Evolutionary conservation across 441 rosid species (phyloP), one percentile per base, ranked within the genome.

Genomic region (Sinapis alba): DNA sequence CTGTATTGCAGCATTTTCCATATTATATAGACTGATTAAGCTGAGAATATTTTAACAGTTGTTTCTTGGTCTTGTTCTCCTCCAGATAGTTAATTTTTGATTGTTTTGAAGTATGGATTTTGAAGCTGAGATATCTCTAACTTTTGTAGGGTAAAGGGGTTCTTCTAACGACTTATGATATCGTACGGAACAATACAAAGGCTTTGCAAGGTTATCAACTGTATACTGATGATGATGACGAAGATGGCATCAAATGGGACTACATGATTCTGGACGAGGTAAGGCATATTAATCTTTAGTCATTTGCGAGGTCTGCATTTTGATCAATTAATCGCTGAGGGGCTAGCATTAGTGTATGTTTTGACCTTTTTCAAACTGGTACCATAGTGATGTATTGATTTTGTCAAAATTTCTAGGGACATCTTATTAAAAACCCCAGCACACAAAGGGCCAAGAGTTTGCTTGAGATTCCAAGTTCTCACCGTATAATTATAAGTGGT

Each of bases 261-360:
- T 95, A 95, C 82, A 89, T 95, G 95, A 89, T 95, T 76, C 97
- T 95, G 21, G 99, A 95, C 61, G 99, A 95, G 99, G 99, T 95
- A 83, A 56, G 58, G 15, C 34, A 23, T 43, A 28, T 30, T 67
- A 21, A 70, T 66, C 19, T 54, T 5, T 24, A 23, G 18, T 65
- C 34, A 64, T 65, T 54, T 71, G 32, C 5, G 59, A 71, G 41
- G 62, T 45, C 59, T 56, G 20, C 11, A 26, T 11, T 38, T 13
- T 47, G 28, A 59, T 70, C 41, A 15, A 30, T 63, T 28, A 43
- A 54, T 13, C 12, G 26, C 45, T 62, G 32, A 27, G 57, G 56
- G 45, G 66, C 23, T 27, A 70, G 13, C 13, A 43, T 15, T 63
- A 56, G 16, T 69, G 74, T 41, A 56, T 32, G 70, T 69, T 62